A percentile compares a stretch with the other conserved stretches of the same genome.
phyloP scores from a whole-genome alignment of 805 yeast genomes.

The Yamadazyma endophytica region DNA sequence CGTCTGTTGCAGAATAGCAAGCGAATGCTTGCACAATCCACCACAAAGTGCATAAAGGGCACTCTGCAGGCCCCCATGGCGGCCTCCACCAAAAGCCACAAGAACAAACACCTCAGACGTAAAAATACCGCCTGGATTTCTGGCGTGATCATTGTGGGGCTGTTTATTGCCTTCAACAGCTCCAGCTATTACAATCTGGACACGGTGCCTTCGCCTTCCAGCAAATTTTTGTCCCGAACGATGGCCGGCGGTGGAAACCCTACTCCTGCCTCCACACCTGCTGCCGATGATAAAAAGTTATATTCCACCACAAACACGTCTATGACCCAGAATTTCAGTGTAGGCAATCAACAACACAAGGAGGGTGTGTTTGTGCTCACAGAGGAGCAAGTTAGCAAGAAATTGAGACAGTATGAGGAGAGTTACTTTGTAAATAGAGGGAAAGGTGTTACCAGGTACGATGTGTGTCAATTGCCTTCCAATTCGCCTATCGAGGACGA shows the following conservation, averaged over 20 bases:
- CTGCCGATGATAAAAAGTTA: constrained; percentile 17
- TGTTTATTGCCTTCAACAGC: constrained; percentile 36
- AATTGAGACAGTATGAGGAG: constrained; percentile 72
- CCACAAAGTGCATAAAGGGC: no score
- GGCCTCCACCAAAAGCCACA: no score
- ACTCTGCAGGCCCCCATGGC: constrained; percentile 1
- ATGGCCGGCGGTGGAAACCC: no score
- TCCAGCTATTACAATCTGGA: constrained; percentile 40
- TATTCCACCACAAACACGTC: constrained; percentile 44
- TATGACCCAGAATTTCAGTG: constrained; percentile 35
- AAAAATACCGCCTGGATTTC: constrained; percentile 37
- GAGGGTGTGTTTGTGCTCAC: constrained; percentile 54
- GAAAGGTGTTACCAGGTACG: constrained; percentile 84
- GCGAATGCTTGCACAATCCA: constrained; percentile 12
- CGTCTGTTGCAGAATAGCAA: constrained; percentile 9
- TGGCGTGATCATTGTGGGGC: constrained; percentile 40
- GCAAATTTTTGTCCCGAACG: constrained; percentile 2
- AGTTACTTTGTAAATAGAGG: constrained; percentile 77
- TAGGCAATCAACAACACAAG: constrained; percentile 44
- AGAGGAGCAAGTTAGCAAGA: constrained; percentile 68
- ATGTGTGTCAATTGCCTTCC: constrained; percentile 83
- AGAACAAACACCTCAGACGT: constrained; percentile 18
- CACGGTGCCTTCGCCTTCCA: constrained; percentile 12
- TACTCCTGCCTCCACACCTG: constrained; percentile 3
- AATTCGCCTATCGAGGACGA: constrained; percentile 95